Conservation (phyloP, 1,284 basidiomycete species). For the Cystobasidium sp. region DNA sequence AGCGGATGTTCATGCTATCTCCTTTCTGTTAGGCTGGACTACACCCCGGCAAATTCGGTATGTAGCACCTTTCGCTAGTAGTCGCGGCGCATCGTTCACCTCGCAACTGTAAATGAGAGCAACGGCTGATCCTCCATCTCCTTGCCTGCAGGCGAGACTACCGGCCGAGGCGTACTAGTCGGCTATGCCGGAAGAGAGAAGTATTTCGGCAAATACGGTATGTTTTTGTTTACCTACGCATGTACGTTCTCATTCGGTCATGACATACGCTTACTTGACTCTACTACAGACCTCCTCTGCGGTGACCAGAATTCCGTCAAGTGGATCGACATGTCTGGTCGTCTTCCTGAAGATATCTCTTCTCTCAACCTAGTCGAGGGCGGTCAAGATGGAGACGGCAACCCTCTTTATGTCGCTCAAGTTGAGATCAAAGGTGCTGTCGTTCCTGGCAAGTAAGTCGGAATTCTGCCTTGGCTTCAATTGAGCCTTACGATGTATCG, state of each 20-base stretch:
- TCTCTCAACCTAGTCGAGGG: constrained; percentile 7
- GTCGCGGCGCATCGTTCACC: too few species aligned
- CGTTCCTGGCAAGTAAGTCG: constrained; percentile 31
- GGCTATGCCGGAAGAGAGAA: constrained; percentile 41
- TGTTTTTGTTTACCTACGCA: not conserved
- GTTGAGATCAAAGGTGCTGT: constrained; percentile 29
- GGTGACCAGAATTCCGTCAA: constrained; percentile 44
- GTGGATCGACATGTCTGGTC: constrained; percentile 33
- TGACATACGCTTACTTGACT: not conserved
- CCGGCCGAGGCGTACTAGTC: constrained; percentile 42
- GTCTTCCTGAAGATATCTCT: not conserved
- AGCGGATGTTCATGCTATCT: too few species aligned
- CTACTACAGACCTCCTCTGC: constrained; percentile 26
- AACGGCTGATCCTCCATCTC: not conserved
- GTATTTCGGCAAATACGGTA: constrained; percentile 40
- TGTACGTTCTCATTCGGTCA: too few species aligned
- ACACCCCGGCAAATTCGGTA: constrained; percentile 39
- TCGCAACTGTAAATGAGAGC: not conserved
- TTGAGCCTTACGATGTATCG: not conserved
- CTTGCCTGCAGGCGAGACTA: constrained; percentile 13
- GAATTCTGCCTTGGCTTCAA: not conserved
- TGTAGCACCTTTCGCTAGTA: not conserved
- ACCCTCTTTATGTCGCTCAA: constrained; percentile 35
- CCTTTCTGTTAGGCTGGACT: constrained; percentile 3
- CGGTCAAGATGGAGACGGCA: constrained; percentile 32